Base-by-base conservation (phyloP, 2,329 filamentous ascomycete species). In the Akanthomyces dipterigenus region DNA sequence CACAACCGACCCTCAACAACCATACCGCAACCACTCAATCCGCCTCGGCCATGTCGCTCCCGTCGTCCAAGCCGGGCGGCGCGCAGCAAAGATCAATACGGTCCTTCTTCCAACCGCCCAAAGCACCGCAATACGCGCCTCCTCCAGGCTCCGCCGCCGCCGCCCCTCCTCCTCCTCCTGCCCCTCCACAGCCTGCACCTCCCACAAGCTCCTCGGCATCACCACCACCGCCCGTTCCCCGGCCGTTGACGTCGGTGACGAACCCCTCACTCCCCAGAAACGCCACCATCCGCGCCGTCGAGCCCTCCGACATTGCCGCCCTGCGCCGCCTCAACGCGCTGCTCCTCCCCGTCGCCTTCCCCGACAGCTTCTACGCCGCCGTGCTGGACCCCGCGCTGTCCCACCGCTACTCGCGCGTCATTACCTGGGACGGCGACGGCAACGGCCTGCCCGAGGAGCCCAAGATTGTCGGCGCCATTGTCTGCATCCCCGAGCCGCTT, bases 321-420 rank as follows among this genome's bases (percentile, higher is more conserved):
- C 77, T 89, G 6, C 83, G 83, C 43, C 82, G 85, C 67, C 86
- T 89, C 72, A 88, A 87, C 72, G 76, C 82, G 49, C 80, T 88
- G 55, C 80, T 88, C 57, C 82, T 89, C 1, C 84, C 82, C 55
- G 82, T 88, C 62, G 76, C 77, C 70, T 89, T 88, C 70, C 80
- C 83, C 3, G 85, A 88, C 70, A 77, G 78, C 53, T 88, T 88
- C 75, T 89, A 88, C 77, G 73, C 77, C 57, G 76, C 76, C 42
- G 78, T 83, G 60, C 73, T 81, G 62, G 76, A 84, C 64, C 78
- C 81, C 12, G 68, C 76, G 20, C 72, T 75, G 24, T 79, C 78
- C 16, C 78, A 77, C 42, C 80, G 79, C 67, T 83, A 84, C 76
- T 86, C 82, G 62, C 84, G 85, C 64, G 78, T 84, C 57, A 80